Evolutionary conservation across 2,329 filamentous ascomycete species (phyloP).

Genomic region (Exophiala viscosa): DNA sequence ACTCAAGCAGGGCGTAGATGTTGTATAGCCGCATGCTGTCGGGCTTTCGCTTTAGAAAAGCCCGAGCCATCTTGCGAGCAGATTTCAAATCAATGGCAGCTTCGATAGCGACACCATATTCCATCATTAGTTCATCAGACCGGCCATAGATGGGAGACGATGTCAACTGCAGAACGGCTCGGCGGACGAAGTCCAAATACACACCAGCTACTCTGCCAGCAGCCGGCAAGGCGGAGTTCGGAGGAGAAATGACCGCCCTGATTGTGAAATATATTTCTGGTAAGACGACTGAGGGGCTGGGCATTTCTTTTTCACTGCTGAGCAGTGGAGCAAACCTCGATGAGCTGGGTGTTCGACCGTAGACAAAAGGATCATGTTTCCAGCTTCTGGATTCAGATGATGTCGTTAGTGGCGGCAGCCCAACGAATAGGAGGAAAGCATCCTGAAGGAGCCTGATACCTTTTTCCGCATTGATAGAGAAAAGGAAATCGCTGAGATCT

Average conservation of each 20-base stretch:
- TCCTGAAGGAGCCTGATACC: constrained; percentile 56
- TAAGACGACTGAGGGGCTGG: background rate
- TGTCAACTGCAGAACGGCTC: constrained; percentile 57
- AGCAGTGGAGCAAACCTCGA: background rate
- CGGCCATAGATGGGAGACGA: constrained; percentile 37
- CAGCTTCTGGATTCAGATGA: constrained; percentile 28
- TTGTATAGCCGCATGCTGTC: constrained; percentile 69
- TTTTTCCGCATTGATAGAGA: constrained; percentile 28
- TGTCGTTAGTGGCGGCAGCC: constrained; percentile 58
- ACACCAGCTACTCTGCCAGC: constrained; percentile 23
- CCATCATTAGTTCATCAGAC: constrained; percentile 51
- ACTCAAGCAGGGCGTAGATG: constrained; percentile 72
- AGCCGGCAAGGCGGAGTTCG: background rate
- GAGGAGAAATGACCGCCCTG: background rate
- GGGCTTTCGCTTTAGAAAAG: constrained; percentile 65
- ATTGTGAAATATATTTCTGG: background rate
- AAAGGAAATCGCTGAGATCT: constrained; percentile 66
- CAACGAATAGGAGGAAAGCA: constrained; percentile 66
- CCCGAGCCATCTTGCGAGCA: constrained; percentile 68
- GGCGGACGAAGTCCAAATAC: constrained; percentile 48
- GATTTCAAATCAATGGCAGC: constrained; percentile 51
- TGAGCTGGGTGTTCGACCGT: constrained; percentile 62
- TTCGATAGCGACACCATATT: constrained; percentile 69
- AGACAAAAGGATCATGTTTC: constrained; percentile 56
- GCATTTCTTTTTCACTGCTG: background rate